Percentiles rank a stretch among this genome's conserved stretches.
These are phyloP conservation scores for Tolypocladium cylindrosporum DNA, from an alignment of 2,329 filamentous ascomycete genomes.

Conservation along the genomic window DNA sequence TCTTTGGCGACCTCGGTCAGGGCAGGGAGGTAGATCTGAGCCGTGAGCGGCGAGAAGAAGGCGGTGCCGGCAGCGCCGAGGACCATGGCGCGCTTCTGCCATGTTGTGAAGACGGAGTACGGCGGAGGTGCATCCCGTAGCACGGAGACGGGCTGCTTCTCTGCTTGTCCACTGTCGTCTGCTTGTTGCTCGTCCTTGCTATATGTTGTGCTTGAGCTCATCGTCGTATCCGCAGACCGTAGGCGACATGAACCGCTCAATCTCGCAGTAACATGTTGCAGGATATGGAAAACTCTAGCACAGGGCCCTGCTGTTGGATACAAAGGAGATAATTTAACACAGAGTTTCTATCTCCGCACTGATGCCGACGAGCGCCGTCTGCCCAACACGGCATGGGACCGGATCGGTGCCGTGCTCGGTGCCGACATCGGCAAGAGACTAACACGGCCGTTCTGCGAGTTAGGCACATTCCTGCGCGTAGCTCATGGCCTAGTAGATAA, in stretches of 20 bases:
- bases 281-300: no score
- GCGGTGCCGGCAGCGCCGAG: slow-evolving; percentile 26
- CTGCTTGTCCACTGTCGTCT: slow-evolving; percentile 1
- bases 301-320: neutral
- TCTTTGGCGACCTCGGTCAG: slow-evolving; percentile 37
- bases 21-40: slow-evolving; percentile 45
- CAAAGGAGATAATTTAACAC: neutral
- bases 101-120: slow-evolving; percentile 28
- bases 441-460: neutral
- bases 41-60: slow-evolving; percentile 35
- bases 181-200: neutral
- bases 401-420: slow-evolving; percentile 11
- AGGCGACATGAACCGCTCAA: neutral
- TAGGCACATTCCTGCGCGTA: neutral
- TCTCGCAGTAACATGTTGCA: neutral
- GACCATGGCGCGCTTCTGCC: slow-evolving; percentile 31
- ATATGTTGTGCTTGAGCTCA: neutral
- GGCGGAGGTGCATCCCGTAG: slow-evolving; percentile 6
- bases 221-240: neutral
- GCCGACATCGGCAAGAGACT: slow-evolving; percentile 12
- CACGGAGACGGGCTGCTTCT: slow-evolving; percentile 6
- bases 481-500: neutral
- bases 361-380: neutral
- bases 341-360: neutral
- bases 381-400: neutral